Evolutionary conservation across 495 filamentous ascomycete species (phyloP).

Genomic region (Penicillium goetzii): DNA sequence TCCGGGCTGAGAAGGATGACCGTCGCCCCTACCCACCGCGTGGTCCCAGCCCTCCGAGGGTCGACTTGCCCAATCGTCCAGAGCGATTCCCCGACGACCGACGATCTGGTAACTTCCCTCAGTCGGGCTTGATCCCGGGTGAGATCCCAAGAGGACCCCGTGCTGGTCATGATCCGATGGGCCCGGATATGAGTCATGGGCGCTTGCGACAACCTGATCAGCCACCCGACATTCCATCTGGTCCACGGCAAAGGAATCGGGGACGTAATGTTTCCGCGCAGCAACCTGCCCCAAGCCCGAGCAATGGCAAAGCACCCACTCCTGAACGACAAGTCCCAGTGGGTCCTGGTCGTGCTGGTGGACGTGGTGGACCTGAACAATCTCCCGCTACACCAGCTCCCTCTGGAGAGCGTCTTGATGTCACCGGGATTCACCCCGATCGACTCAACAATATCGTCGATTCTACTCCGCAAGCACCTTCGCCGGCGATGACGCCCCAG

Average conservation of each 20-base stretch:
- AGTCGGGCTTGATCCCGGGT: constrained; percentile 32
- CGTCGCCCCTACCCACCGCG: constrained; percentile 35
- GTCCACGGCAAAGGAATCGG: constrained; percentile 59
- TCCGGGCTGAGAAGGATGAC: constrained; percentile 44
- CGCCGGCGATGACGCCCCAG: constrained; percentile 37
- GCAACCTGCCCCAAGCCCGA: constrained; percentile 26
- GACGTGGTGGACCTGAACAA: constrained; percentile 36
- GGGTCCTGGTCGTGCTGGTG: constrained; percentile 41
- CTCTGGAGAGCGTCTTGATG: constrained; percentile 33
- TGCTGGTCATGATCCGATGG: constrained; percentile 32
- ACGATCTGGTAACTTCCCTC: constrained; percentile 30
- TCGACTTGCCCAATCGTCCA: constrained; percentile 42
- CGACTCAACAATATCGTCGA: constrained; percentile 41
- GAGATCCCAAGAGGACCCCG: constrained; percentile 49
- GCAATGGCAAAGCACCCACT: constrained; percentile 28
- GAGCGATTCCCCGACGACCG: constrained; percentile 47
- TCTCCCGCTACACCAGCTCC: constrained; percentile 31
- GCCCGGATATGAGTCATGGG: constrained; percentile 58
- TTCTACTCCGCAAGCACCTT: constrained; percentile 28
- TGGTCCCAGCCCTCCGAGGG: constrained; percentile 35
- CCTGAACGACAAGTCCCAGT: constrained; percentile 44
- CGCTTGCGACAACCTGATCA: constrained; percentile 58
- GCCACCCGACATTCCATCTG: constrained; percentile 66
- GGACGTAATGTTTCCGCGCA: constrained; percentile 37
- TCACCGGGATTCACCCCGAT: constrained; percentile 54